Evolutionary conservation across 2,329 filamentous ascomycete genomes (phyloP).

Genomic region (Talaromyces islandicus): DNA sequence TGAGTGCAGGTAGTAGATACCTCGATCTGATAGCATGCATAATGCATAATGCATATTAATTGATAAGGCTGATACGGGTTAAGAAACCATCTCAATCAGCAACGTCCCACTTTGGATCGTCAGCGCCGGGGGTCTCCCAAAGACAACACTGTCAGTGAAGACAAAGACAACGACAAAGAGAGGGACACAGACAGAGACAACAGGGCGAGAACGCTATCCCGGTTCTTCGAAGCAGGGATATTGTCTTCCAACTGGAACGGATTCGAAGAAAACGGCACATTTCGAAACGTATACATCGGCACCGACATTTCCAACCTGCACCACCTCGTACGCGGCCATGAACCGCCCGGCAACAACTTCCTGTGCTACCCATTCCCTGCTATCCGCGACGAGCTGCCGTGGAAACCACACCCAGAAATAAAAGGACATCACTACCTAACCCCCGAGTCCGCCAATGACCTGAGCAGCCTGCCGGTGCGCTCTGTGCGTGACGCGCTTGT

Average conservation of each 20-base stretch:
- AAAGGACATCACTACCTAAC: background rate
- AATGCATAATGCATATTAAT: no score
- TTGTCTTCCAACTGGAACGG: background rate
- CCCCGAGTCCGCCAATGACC: background rate
- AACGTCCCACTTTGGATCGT: background rate
- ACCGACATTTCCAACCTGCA: slow-evolving; percentile 3
- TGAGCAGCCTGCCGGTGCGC: background rate
- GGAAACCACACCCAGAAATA: slow-evolving; percentile 1
- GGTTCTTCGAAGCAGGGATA: slow-evolving; percentile 4
- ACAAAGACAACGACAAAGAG: background rate
- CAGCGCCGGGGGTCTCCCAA: background rate
- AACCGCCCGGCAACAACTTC: background rate
- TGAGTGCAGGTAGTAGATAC: background rate
- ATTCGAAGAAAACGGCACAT: slow-evolving; percentile 3
- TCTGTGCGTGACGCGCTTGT: slow-evolving; percentile 19
- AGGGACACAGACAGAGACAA: background rate
- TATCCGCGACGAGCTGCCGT: slow-evolving; percentile 1
- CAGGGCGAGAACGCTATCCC: background rate
- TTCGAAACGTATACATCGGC: slow-evolving; percentile 5
- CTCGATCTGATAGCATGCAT: no score
- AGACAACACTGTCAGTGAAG: background rate
- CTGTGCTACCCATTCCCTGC: slow-evolving; percentile 4
- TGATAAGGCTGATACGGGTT: no score
- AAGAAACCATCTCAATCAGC: background rate
- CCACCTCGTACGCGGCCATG: slow-evolving; percentile 5